phyloP scores from a whole-genome alignment of 208 protist genomes.

The Crithidia mellificae region DNA sequence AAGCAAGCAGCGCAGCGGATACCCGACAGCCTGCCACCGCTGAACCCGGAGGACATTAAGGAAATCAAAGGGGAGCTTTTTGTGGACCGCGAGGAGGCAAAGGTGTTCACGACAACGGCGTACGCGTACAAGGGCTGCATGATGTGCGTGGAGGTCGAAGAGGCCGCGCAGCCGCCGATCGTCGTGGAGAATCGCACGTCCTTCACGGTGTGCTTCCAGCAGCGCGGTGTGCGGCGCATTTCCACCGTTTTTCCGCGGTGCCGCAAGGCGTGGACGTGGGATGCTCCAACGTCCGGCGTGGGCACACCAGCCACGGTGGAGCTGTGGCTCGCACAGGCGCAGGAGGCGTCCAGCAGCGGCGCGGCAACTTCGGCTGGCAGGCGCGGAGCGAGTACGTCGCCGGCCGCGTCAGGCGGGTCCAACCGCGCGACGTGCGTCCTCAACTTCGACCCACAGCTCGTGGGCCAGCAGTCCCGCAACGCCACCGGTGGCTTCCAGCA shows the following conservation, averaged over 20 bases:
- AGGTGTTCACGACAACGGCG: conserved; percentile 48
- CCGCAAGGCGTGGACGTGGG: conserved; percentile 71
- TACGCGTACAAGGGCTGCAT: conserved; percentile 41
- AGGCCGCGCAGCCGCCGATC: conserved; percentile 54
- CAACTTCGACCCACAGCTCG: conserved; percentile 63
- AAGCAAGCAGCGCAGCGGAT: background rate
- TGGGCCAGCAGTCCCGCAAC: conserved; percentile 11
- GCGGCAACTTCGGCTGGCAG: background rate
- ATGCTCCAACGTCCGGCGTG: conserved; percentile 15
- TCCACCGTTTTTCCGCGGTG: conserved; percentile 55
- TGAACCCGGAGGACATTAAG: conserved; percentile 49
- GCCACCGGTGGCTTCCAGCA: conserved; percentile 26
- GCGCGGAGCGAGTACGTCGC: background rate
- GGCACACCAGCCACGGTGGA: conserved; percentile 16
- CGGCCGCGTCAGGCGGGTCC: background rate
- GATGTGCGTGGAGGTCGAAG: conserved; percentile 58
- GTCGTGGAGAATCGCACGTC: conserved; percentile 77
- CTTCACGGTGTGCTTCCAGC: conserved; percentile 54
- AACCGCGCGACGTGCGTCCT: conserved; percentile 29
- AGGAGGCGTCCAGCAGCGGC: background rate
- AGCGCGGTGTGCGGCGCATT: conserved; percentile 33
- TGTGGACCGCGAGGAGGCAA: conserved; percentile 39
- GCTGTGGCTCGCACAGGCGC: conserved; percentile 20
- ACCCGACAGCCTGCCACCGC: conserved; percentile 39
- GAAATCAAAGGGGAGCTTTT: conserved; percentile 39